Evolutionary conservation across 192 early-diverging fungal genomes (phyloP), one percentile per base, ranked within the genome.

Genomic region (Coemansia sp.): DNA sequence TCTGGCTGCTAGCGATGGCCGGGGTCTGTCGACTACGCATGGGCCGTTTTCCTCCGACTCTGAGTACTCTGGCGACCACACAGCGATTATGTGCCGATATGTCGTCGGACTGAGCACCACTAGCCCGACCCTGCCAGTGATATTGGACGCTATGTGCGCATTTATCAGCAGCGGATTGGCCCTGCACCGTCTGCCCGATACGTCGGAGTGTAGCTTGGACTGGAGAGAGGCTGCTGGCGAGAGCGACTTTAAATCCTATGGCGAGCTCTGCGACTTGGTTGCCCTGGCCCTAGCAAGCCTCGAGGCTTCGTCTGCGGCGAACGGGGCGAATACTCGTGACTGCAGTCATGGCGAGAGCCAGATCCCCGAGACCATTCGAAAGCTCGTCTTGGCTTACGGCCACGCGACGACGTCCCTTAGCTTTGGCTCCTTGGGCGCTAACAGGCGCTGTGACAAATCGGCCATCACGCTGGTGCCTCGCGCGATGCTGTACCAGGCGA

Each of bases 11-110:
- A 66, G 60, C 20, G 78, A 75, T 33, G 78, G 69, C 8, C 68
- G 56, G 55, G 71, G 72, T 35, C 57, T 81, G 47, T 70, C 78
- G 0, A 65, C 61, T 2, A 81, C 78, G 7, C 69, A 67, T 20
- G 78, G 78, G 6, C 78, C 78, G 10, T 81, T 81, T 48, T 81
- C 78, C 1, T 66, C 73, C 3, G 78, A 72, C 12, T 14, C 52
- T 16, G 59, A 41, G 35, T 69, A 63, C 25, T 25, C 34, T 16
- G 78, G 70, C 21, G 78, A 81, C 67, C 66, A 81, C 37, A 81
- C 78, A 0, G 48, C 6, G 12, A 69, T 72, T 20, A 62, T 75
- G 28, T 62, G 66, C 47, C 43, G 62, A 33, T 81, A 81, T 31
- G 25, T 81, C 18, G 56, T 75, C 41, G 78, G 78, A 0, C 28